Conservation (phyloP, 306 rosid genomes). For the Casuarina glauca region DNA sequence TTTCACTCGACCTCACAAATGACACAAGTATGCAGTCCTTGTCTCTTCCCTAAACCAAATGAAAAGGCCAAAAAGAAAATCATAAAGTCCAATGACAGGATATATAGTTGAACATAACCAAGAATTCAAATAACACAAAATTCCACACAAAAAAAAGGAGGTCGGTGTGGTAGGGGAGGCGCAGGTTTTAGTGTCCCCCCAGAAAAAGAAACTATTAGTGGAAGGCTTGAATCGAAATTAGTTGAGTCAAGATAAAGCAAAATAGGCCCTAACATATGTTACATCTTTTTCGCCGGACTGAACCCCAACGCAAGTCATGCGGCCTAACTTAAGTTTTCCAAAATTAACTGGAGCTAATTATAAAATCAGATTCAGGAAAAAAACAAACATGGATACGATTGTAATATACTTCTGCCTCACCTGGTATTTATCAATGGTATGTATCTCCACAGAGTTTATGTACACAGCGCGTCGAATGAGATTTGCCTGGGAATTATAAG, state of each 20-base stretch:
- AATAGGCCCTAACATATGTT: background rate
- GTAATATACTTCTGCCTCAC: constrained; percentile 32
- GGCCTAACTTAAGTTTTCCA: background rate
- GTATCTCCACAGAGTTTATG: constrained; percentile 73
- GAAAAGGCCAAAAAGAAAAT: background rate
- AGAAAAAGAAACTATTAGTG: background rate
- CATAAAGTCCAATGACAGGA: background rate
- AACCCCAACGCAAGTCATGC: background rate
- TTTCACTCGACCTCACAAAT: constrained; percentile 82
- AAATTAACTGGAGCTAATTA: background rate
- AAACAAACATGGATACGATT: background rate
- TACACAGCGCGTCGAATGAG: constrained; percentile 52
- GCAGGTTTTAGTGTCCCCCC: background rate
- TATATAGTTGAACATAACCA: background rate
- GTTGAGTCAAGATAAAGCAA: background rate
- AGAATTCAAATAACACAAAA: background rate
- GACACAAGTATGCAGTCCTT: constrained; percentile 90
- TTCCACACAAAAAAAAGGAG: background rate
- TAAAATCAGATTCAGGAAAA: background rate
- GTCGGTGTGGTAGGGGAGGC: no score
- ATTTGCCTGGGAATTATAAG: constrained; percentile 94
- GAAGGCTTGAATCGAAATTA: background rate
- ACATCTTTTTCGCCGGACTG: background rate
- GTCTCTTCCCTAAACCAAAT: constrained; percentile 77
- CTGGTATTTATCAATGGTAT: constrained; percentile 98